Conservation (phyloP, 2,329 filamentous ascomycete species). For the Mollisia scopiformis region DNA sequence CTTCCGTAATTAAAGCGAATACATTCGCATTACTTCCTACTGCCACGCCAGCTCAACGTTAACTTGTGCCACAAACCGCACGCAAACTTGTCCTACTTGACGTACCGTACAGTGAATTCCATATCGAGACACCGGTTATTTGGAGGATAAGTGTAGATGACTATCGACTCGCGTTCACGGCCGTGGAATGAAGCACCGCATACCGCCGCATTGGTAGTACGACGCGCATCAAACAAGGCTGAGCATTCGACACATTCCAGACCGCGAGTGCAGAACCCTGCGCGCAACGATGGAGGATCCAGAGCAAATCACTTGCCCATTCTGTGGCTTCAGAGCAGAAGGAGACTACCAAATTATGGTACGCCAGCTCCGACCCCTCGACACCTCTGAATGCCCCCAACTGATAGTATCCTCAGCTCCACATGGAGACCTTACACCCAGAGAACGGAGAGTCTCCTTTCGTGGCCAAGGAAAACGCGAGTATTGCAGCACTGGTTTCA, state of each 20-base stretch:
- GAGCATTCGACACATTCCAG: not conserved
- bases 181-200: not conserved
- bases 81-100: not conserved
- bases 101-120: not conserved
- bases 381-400: conserved; percentile 8
- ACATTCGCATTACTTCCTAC: not conserved
- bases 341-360: conserved; percentile 43
- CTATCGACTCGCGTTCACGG: not conserved
- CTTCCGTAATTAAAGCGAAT: not conserved
- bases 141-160: not conserved
- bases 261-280: not conserved
- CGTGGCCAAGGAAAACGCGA: conserved; percentile 33
- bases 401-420: conserved; percentile 28
- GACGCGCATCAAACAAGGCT: conserved; percentile 11
- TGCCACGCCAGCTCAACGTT: conserved; percentile 5
- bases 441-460: conserved; percentile 37
- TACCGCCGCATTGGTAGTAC: not conserved
- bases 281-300: conserved; percentile 22
- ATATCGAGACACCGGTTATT: not conserved
- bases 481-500: conserved; percentile 22
- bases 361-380: conserved; percentile 3
- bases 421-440: conserved; percentile 36
- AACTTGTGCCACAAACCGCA: conserved; percentile 5
- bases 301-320: conserved; percentile 39
- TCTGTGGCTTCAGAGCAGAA: conserved; percentile 41